phyloP scores from a whole-genome alignment of 805 yeast species.

The Ogataea methanolica region DNA sequence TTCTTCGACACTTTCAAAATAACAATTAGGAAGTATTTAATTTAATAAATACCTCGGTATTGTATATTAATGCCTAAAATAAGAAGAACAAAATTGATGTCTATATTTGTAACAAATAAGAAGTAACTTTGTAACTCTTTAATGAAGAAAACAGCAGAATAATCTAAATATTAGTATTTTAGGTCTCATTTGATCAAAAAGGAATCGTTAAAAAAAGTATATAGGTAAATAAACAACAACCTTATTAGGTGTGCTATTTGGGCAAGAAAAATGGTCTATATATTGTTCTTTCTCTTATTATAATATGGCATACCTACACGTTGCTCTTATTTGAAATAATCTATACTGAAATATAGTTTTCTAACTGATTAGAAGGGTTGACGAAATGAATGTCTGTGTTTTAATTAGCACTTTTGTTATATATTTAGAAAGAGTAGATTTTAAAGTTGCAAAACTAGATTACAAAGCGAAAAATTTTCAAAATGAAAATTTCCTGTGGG shows the following conservation, averaged over 20 bases:
- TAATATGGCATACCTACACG: neutral
- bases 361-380: neutral
- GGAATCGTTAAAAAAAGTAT: no score
- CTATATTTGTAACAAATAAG: constrained; percentile 9
- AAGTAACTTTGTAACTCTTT: constrained; percentile 1
- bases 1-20: constrained; percentile 10
- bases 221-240: no score
- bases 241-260: no score
- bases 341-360: constrained; percentile 1
- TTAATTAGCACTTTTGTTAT: no score
- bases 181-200: no score
- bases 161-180: no score
- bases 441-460: neutral
- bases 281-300: no score
- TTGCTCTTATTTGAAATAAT: constrained; percentile 1
- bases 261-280: no score
- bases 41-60: constrained; percentile 20
- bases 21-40: constrained; percentile 18
- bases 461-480: constrained; percentile 11
- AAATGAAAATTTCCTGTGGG: neutral
- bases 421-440: neutral
- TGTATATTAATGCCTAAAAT: neutral
- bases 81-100: constrained; percentile 5
- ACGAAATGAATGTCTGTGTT: neutral
- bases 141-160: neutral